Evolutionary conservation across 2,329 filamentous ascomycete genomes (phyloP), one percentile per base, ranked within the genome.

Genomic region (Alternaria postmessia): DNA sequence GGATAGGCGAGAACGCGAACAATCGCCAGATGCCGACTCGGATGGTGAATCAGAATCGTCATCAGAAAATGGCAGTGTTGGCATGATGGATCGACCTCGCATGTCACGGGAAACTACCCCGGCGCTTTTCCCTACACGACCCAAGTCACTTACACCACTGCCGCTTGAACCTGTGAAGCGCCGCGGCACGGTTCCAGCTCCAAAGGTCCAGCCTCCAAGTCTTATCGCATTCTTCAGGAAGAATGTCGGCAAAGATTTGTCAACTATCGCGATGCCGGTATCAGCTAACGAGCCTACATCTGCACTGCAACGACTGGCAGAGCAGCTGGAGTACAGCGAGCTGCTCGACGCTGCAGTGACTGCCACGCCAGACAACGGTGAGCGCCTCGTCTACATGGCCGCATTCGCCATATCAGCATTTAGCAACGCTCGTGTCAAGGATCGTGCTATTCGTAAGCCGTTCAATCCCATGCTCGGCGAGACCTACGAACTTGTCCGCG

Each of bases 391-490:
- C 54, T 91, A 94, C 74, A 88, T 99, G 52, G 87, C 93, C 0
- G 94, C 94, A 2, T 99, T 98, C 78, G 95, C 95, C 9, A 83
- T 98, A 18, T 96, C 94, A 9, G 88, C 91, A 63, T 92, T 97
- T 68, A 95, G 93, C 59, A 90, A 87, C 71, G 87, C 86, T 46
- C 89, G 95, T 30, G 89, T 93, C 63, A 96, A 93, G 74, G 95
- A 99, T 78, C 91, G 95, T 41, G 90, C 94, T 3, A 92, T 96
- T 61, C 91, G 95, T 66, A 99, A 99, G 76, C 95, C 95, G 0
- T 99, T 98, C 81, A 99, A 97, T 71, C 95, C 95, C 3, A 90
- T 99, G 82, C 87, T 99, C 0, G 95, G 95, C 49, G 95, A 99
- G 80, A 99, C 95, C 0, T 99, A 88, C 77, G 95, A 99, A 79